These are phyloP conservation scores for Hanseniaspora hatyaiensis DNA, from an alignment of 805 yeast genomes.

Conservation along the genomic window DNA sequence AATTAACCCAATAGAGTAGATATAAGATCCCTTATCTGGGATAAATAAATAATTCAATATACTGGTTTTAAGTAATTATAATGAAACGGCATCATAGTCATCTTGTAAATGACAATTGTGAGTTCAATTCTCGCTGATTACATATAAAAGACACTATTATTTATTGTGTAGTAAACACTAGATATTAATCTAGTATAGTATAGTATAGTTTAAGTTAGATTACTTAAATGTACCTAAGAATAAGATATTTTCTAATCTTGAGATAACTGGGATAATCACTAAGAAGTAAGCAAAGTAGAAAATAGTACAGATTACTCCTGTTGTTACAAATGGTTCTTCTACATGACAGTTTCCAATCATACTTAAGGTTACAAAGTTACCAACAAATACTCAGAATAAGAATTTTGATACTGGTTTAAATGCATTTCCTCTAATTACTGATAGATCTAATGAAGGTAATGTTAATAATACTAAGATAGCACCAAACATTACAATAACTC, in stretches of 20 bases:
- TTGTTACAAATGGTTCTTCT: constrained; percentile 13
- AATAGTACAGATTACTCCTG: constrained; percentile 5
- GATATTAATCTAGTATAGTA: neutral
- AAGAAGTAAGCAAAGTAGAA: constrained; percentile 9
- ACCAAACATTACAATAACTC: constrained; percentile 16
- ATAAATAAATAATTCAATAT: too few species aligned
- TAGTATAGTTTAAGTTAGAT: too few species aligned
- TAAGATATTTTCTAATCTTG: constrained; percentile 13
- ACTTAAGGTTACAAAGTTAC: constrained; percentile 14
- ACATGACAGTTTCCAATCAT: constrained; percentile 15
- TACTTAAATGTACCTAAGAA: neutral
- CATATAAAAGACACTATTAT: too few species aligned
- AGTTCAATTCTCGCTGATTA: neutral
- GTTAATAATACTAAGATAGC: constrained; percentile 16
- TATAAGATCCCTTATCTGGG: too few species aligned
- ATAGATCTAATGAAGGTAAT: constrained; percentile 16
- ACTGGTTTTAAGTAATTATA: constrained; percentile 1
- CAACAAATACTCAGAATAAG: constrained; percentile 15
- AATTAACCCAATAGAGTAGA: too few species aligned
- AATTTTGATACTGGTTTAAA: constrained; percentile 14
- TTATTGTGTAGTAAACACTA: too few species aligned
- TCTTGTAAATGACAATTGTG: neutral
- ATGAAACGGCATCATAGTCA: neutral
- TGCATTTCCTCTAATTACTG: constrained; percentile 15
- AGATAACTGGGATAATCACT: constrained; percentile 10